These are phyloP conservation scores for Castanea sativa DNA, from an alignment of 306 rosid genomes.

Conservation along the genomic window DNA sequence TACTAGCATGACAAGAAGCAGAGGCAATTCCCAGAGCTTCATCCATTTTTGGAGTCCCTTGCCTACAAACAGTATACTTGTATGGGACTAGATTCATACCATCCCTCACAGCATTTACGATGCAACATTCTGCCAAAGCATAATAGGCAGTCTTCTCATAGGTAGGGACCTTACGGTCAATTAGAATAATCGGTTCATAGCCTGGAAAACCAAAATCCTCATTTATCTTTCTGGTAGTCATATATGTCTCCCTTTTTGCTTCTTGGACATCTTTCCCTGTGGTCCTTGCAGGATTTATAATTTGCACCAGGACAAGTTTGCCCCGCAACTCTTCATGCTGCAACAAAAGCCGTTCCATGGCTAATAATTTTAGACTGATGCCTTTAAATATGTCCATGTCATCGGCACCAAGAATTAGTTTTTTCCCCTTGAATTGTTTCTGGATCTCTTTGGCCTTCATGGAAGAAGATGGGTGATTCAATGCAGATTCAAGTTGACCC, in stretches of 20 bases:
- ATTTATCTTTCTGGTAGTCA: conserved; percentile 50
- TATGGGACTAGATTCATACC: conserved; percentile 89
- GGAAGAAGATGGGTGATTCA: conserved; percentile 51
- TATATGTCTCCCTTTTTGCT: conserved; percentile 48
- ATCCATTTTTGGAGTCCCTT: conserved; percentile 61
- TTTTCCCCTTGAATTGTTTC: conserved; percentile 54
- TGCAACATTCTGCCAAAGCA: conserved; percentile 77
- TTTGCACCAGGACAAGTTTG: conserved; percentile 63
- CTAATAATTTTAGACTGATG: conserved; percentile 66
- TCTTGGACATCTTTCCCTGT: conserved; percentile 58
- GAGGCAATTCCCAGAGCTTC: conserved; percentile 34
- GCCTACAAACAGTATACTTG: conserved; percentile 68
- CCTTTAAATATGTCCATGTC: conserved; percentile 91
- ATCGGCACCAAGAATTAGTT: conserved; percentile 71
- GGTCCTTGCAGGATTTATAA: conserved; percentile 72
- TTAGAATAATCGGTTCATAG: conserved; percentile 67
- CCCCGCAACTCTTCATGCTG: conserved; percentile 54
- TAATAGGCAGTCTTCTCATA: conserved; percentile 78
- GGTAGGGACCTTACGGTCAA: conserved; percentile 51
- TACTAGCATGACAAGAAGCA: conserved; percentile 49
- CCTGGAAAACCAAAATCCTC: conserved; percentile 52
- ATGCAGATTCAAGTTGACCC: conserved; percentile 63
- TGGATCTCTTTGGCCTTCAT: conserved; percentile 53
- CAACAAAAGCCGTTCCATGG: conserved; percentile 63
- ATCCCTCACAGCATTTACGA: conserved; percentile 78